Evolutionary conservation across 164 flowering plant species (phyloP).

Genomic region (Buxus sempervirens): DNA sequence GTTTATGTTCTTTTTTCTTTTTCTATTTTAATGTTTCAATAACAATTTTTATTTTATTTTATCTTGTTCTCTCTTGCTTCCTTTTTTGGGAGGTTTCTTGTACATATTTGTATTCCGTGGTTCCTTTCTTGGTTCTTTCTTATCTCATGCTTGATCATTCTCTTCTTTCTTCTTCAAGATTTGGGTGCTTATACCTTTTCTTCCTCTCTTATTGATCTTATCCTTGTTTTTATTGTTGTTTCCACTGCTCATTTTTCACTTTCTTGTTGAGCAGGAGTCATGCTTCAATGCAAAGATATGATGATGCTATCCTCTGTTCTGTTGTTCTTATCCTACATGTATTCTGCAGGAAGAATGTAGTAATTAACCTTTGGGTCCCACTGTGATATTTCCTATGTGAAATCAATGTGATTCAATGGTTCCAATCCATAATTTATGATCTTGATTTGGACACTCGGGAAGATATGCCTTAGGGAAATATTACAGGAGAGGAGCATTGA

Average conservation of each 20-base stretch:
- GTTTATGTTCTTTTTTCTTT: too few relatives aligned
- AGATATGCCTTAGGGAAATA: background rate
- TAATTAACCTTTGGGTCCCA: background rate
- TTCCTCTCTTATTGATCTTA: background rate
- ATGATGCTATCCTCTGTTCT: background rate
- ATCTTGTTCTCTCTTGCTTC: too few relatives aligned
- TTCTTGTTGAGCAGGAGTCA: background rate
- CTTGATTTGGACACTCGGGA: background rate
- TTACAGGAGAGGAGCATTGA: background rate
- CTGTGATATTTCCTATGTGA: background rate
- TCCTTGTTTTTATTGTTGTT: background rate
- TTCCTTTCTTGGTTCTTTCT: too few relatives aligned
- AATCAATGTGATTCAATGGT: background rate
- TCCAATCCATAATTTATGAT: background rate
- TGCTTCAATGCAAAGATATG: background rate
- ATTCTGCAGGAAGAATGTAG: background rate
- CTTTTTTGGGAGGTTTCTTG: too few relatives aligned
- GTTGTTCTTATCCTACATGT: background rate
- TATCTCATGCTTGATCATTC: too few relatives aligned
- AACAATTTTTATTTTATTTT: too few relatives aligned
- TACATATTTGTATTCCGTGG: too few relatives aligned
- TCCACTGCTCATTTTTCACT: background rate
- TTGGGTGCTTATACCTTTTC: background rate
- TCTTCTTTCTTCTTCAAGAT: too few relatives aligned
- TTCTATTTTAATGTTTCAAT: too few relatives aligned